Evolutionary conservation across 768 basidiomycete species (phyloP), one percentile per base, ranked within the genome.

Genomic region (Panaeolus papilionaceus): DNA sequence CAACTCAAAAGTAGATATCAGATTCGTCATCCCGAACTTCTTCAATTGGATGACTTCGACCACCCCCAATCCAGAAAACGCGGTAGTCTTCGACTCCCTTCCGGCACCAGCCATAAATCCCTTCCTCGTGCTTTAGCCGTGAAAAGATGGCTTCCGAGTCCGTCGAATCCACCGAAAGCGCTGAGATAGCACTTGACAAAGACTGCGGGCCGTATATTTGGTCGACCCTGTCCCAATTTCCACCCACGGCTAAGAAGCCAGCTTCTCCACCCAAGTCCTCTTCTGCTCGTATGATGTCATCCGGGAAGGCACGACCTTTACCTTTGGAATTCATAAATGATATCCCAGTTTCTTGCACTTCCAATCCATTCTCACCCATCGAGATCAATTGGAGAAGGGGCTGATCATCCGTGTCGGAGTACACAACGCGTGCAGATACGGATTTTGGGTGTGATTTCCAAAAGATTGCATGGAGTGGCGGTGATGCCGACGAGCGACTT

Each of bases 41-140:
- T 44, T 63, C 33, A 28, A 63, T 58, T 44, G 49, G 66, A 37
- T 62, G 58, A 62, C 62, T 63, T 61, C 58, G 69, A 63, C 67
- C 79, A 23, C 92, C 92, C 0, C 93, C 93, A 10, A 94, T 78
- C 93, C 93, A 95, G 74, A 95, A 89, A 12, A 95, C 86, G 23
- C 93, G 82, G 85, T 89, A 95, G 73, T 95, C 93, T 64, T 88
- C 86, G 3, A 81, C 69, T 16, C 90, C 93, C 73, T 90, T 93
- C 71, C 87, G 79, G 77, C 88, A 84, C 93, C 93, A 94, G 0
- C 86, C 93, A 75, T 95, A 95, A 5, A 91, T 77, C 6, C 93
- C 93, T 66, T 89, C 83, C 66, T 89, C 87, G 23, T 77, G 78
- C 72, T 81, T 83, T 74, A 88, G 73, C 71, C 79, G 75, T 33